Evolutionary conservation across 352 stramenopile species (phyloP).

Genomic region (Globisporangium rhizosaccharum): DNA sequence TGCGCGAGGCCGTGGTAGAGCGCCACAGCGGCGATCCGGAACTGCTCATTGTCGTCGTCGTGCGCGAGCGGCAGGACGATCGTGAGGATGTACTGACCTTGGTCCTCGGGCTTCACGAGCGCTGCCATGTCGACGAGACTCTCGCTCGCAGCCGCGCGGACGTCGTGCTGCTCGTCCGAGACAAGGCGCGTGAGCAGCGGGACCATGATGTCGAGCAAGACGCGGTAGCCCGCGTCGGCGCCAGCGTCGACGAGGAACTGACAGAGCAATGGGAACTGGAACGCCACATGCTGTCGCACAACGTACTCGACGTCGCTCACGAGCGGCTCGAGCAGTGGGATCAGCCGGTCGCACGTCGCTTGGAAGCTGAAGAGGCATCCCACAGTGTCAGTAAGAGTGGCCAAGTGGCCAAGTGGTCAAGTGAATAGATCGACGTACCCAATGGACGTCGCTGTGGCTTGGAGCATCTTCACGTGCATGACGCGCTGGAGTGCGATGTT

Average conservation of each 20-base stretch:
- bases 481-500: constrained; percentile 96
- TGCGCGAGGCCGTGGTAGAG: constrained; percentile 91
- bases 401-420: not conserved
- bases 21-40: constrained; percentile 90
- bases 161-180: constrained; percentile 85
- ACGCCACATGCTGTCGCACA: constrained; percentile 92
- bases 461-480: constrained; percentile 96
- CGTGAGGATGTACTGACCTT: constrained; percentile 88
- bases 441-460: constrained; percentile 77
- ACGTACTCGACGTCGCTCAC: constrained; percentile 91
- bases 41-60: constrained; percentile 89
- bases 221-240: constrained; percentile 51
- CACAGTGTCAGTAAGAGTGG: not conserved
- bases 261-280: constrained; percentile 85
- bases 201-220: constrained; percentile 78
- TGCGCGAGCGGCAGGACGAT: constrained; percentile 91
- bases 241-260: constrained; percentile 50
- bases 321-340: constrained; percentile 88
- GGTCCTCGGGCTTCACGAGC: constrained; percentile 84
- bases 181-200: constrained; percentile 69
- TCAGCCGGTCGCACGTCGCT: constrained; percentile 74
- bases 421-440: constrained; percentile 27
- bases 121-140: constrained; percentile 84
- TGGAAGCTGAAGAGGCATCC: constrained; percentile 47
- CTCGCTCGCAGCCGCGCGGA: constrained; percentile 82